Conservation (phyloP, 2,329 filamentous ascomycete species). For the Colletotrichum godetiae region DNA sequence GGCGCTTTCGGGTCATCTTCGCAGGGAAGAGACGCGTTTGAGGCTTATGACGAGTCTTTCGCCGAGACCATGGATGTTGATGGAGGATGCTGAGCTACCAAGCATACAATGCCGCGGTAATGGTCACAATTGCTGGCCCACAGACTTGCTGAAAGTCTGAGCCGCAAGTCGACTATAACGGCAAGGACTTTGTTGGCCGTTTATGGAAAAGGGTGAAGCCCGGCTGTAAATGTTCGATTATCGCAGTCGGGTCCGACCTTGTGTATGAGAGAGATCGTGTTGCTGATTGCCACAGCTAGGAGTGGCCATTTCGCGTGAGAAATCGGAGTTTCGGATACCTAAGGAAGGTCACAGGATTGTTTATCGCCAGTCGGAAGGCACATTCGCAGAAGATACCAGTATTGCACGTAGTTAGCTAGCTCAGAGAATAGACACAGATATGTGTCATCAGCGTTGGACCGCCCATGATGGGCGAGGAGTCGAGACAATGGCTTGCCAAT, state of each 20-base stretch:
- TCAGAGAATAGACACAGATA: background rate
- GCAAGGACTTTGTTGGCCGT: background rate
- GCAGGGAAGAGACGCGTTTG: background rate
- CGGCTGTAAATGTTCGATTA: background rate
- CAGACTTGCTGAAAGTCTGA: background rate
- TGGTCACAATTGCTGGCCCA: background rate
- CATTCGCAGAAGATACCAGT: slow-evolving; percentile 18
- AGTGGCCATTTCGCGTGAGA: background rate
- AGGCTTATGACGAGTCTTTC: slow-evolving; percentile 17
- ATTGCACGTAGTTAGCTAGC: slow-evolving; percentile 9
- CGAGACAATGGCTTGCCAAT: background rate
- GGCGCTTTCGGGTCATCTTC: slow-evolving; percentile 35
- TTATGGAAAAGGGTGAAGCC: background rate
- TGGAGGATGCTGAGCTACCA: background rate
- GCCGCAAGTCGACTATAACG: background rate
- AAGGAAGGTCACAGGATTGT: background rate
- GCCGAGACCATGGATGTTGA: slow-evolving; percentile 28
- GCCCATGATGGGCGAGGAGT: background rate
- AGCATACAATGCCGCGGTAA: background rate
- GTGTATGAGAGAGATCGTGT: background rate
- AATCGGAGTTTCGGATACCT: slow-evolving; percentile 11
- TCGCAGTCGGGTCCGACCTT: background rate
- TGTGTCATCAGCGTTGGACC: background rate
- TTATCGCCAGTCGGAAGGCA: background rate
- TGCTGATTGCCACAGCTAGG: background rate